phyloP scores from a whole-genome alignment of 1,284 basidiomycete species.

The Vanrija humicola region DNA sequence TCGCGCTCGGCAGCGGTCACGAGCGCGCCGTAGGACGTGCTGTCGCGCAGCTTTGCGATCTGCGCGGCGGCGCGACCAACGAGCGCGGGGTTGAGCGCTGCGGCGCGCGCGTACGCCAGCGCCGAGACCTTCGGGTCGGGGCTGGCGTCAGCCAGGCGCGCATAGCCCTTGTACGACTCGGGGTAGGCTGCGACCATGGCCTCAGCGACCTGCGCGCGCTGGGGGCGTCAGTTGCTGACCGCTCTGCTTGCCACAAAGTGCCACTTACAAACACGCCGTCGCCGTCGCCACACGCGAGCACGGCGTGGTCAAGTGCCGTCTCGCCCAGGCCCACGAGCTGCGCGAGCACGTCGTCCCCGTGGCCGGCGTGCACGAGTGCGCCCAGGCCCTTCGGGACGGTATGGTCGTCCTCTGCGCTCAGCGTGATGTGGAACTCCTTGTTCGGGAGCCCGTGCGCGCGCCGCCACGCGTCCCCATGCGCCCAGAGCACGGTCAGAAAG shows the following conservation, averaged over 20 bases:
- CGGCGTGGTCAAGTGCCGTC: slow-evolving; percentile 47
- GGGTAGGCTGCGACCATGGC: slow-evolving; percentile 44
- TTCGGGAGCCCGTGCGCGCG: slow-evolving; percentile 54
- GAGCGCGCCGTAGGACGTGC: slow-evolving; percentile 51
- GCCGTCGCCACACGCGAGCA: slow-evolving; percentile 11
- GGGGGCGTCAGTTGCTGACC: neutral
- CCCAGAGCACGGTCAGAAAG: slow-evolving; percentile 59
- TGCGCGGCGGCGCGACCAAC: neutral
- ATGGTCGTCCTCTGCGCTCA: slow-evolving; percentile 52
- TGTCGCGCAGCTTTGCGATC: slow-evolving; percentile 23
- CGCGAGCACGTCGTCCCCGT: slow-evolving; percentile 50
- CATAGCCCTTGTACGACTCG: slow-evolving; percentile 53
- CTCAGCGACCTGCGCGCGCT: slow-evolving; percentile 31
- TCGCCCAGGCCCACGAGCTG: slow-evolving; percentile 47
- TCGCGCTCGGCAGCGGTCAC: slow-evolving; percentile 51
- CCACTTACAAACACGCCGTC: neutral
- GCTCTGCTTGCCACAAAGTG: too few species aligned
- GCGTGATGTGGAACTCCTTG: slow-evolving; percentile 58
- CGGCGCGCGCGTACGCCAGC: slow-evolving; percentile 56
- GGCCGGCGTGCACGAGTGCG: slow-evolving; percentile 12
- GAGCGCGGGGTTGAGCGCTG: slow-evolving; percentile 47
- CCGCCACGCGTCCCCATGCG: slow-evolving; percentile 55
- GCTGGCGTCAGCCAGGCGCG: slow-evolving; percentile 55
- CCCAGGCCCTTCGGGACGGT: slow-evolving; percentile 49
- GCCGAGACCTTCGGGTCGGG: slow-evolving; percentile 55